A percentile compares a stretch with the other conserved stretches of the same genome.
These are phyloP conservation scores for Poa pratensis DNA, from an alignment of 176 grass and related monocot species.

Conservation along the genomic window DNA sequence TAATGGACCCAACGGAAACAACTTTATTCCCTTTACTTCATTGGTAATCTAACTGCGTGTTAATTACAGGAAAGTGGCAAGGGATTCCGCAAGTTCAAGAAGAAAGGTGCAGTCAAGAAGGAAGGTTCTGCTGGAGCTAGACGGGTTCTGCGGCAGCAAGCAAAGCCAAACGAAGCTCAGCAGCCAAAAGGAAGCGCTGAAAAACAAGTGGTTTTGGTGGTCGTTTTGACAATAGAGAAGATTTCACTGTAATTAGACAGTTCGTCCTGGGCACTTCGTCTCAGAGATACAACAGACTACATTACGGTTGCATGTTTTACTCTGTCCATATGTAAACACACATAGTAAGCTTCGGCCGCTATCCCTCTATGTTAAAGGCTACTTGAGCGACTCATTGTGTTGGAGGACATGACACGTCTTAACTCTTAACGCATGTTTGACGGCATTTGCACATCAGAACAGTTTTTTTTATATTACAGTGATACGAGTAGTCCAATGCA, in stretches of 20 bases:
- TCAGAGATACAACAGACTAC: not conserved
- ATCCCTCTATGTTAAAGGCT: no score
- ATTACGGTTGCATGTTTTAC: not conserved
- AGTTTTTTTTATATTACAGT: no score
- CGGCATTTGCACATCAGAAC: no score
- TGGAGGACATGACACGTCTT: no score
- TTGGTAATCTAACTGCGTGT: constrained; percentile 17
- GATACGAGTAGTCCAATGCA: no score
- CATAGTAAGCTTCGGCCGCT: not conserved
- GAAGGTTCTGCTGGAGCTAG: constrained; percentile 29
- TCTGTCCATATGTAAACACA: not conserved
- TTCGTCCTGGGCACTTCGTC: no score
- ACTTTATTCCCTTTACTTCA: not conserved
- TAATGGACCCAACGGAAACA: not conserved
- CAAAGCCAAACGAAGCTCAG: constrained; percentile 28
- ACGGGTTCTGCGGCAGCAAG: constrained; percentile 15
- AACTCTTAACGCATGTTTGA: no score
- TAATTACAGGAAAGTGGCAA: constrained; percentile 60
- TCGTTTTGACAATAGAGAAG: not conserved
- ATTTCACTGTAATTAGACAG: not conserved
- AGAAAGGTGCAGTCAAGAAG: constrained; percentile 50
- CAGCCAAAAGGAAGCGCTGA: constrained; percentile 52
- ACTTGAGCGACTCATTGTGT: no score
- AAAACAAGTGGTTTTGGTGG: not conserved
- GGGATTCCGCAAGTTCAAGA: constrained; percentile 44